Evolutionary conservation across 202 grass and related monocot genomes (phyloP).

Genomic region (Panicum virgatum): DNA sequence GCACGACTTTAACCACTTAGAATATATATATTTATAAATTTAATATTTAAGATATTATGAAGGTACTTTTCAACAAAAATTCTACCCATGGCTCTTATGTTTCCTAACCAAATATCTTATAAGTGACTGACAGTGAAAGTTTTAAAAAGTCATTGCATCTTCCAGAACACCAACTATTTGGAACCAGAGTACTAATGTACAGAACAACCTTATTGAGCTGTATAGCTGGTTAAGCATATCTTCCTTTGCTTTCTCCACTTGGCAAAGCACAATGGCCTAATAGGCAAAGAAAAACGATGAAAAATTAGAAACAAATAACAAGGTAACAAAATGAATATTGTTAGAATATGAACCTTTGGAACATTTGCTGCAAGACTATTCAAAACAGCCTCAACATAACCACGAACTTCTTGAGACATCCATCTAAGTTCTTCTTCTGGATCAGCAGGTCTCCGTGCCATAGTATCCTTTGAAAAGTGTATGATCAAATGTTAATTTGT

Average conservation of each 20-base stretch:
- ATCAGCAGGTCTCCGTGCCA: conserved; percentile 82
- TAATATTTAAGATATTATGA: not conserved
- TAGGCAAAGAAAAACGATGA: conserved; percentile 28
- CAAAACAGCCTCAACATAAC: conserved; percentile 97
- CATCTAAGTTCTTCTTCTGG: conserved; percentile 98
- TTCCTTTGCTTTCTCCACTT: conserved; percentile 99
- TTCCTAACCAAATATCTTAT: not conserved
- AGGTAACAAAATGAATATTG: not conserved
- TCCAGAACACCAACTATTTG: not conserved
- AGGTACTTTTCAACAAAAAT: not conserved
- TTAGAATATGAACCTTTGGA: conserved; percentile 69
- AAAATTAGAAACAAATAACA: not conserved
- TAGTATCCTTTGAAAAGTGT: conserved; percentile 53
- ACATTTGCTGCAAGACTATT: conserved; percentile 97
- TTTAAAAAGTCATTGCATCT: not conserved
- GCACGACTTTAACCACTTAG: not conserved
- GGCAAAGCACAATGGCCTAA: conserved; percentile 94
- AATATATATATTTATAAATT: not conserved
- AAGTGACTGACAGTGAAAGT: not conserved
- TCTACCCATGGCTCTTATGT: not conserved
- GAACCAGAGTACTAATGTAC: conserved; percentile 1
- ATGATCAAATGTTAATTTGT: conserved; percentile 32
- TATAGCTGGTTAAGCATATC: conserved; percentile 99
- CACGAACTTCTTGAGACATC: conserved; percentile 99
- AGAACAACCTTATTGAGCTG: conserved; percentile 79